Conservation (phyloP, 2,329 filamentous ascomycete species). For the Talaromyces sp. region DNA sequence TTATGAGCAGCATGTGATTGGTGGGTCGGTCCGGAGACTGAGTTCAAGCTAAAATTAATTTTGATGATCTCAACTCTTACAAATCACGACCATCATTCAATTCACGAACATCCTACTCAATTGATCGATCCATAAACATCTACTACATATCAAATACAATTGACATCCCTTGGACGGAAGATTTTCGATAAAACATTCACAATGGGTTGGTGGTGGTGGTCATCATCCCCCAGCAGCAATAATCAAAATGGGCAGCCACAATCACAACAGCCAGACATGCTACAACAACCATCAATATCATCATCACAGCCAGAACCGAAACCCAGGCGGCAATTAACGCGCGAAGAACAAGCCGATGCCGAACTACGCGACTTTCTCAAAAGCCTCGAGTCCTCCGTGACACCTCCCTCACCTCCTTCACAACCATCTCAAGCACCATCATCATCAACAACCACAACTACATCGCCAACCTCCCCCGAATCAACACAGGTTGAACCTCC, state of each 20-base stretch:
- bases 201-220: conserved; percentile 51
- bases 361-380: conserved; percentile 55
- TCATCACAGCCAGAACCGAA: conserved; percentile 11
- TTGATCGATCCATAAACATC: not conserved
- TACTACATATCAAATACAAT: not conserved
- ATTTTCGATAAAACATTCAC: not conserved
- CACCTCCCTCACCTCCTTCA: not conserved
- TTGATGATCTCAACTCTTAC: not conserved
- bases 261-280: not conserved
- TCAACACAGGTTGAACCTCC: conserved; percentile 17
- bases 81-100: not conserved
- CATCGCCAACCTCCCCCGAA: conserved; percentile 16
- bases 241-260: not conserved
- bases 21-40: not conserved
- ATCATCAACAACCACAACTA: conserved; percentile 20
- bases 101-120: not conserved
- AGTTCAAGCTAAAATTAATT: conserved; percentile 2
- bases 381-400: conserved; percentile 37
- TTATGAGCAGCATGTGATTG: not conserved
- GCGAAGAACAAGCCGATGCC: conserved; percentile 51
- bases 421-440: not conserved
- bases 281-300: not conserved
- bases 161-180: not conserved
- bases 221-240: conserved; percentile 28
- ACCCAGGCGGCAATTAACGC: conserved; percentile 30